Evolutionary conservation across 345 rosid genomes (phyloP).

Genomic region (Salix exigua): DNA sequence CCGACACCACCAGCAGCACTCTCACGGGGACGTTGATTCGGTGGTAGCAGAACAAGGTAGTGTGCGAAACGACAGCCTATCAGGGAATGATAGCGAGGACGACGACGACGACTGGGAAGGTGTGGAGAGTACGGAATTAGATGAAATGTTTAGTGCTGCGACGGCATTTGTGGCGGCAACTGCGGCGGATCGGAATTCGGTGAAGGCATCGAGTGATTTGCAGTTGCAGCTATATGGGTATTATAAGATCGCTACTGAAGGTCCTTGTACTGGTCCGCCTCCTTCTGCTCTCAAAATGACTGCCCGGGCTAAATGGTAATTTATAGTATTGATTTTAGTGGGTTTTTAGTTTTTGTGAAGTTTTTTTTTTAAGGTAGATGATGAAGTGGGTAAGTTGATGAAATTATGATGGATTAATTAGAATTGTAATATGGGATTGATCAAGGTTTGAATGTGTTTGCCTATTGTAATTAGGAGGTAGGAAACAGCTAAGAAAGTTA

Average conservation of each 20-base stretch:
- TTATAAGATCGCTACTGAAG: constrained; percentile 87
- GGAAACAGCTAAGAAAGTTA: background rate
- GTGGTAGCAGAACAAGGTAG: constrained; percentile 74
- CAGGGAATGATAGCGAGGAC: constrained; percentile 35
- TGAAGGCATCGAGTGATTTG: constrained; percentile 53
- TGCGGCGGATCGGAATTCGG: constrained; percentile 59
- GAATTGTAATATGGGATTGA: background rate
- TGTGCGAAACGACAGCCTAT: constrained; percentile 54
- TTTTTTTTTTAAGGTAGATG: background rate
- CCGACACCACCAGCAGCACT: background rate
- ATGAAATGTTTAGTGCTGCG: constrained; percentile 83
- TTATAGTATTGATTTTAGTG: background rate
- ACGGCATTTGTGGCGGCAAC: constrained; percentile 66
- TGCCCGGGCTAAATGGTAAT: constrained; percentile 90
- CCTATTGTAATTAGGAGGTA: background rate
- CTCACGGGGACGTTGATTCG: constrained; percentile 45
- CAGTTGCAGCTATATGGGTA: constrained; percentile 83
- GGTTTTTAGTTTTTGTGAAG: background rate
- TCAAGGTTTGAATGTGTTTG: background rate
- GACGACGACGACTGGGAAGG: constrained; percentile 89
- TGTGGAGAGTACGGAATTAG: constrained; percentile 87
- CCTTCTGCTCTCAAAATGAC: constrained; percentile 90
- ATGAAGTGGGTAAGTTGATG: background rate
- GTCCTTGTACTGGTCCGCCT: constrained; percentile 78
- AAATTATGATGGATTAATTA: background rate